Base-by-base conservation (phyloP, 176 grass and related monocot genomes). In the Carex cristatella region DNA sequence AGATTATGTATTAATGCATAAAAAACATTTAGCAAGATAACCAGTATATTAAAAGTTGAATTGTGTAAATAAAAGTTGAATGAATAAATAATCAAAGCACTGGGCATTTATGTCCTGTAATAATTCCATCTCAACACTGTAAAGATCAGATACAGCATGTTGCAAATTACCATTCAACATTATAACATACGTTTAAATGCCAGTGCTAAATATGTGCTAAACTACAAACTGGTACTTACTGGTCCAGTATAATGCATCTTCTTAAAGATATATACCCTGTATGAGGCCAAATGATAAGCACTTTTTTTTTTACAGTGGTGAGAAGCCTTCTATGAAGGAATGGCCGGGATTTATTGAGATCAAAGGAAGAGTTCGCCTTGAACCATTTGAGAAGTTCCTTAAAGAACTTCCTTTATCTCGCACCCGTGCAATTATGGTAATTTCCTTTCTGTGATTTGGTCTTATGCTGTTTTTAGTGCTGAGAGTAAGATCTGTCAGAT, bases 331-430 rank as follows among this genome's bases (percentile, higher is more conserved):
- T 40, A 91, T 90, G 86, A 92, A 90, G 61, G 88, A 93, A 61
- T 98, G 95, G 89, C 44, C 51, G 33, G 84, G 53, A 87, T 83
- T 89, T 87, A 83, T 94, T 86, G 89, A 98, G 80, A 90, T 98
- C 78, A 98, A 93, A 73, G 92, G 92, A 84, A 91, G 79, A 86
- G 91, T 98, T 44, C 91, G 53, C 15, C 58, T 98, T 60, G 84
- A 79, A 75, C 87, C 44, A 58, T 89, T 97, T 85, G 63, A 94
- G 81, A 90, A 93, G 60, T 98, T 94, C 74, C 89, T 94, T 18
- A 87, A 90, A 80, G 89, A 98, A 15, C 86, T 94, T 72, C 91
- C 95, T 66, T 74, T 90, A 38, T 93, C 92, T 79, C 85, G 83
- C 53, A 91, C 91, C 61, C 89, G 88, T 79, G 85, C 88, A 73